phyloP scores from a whole-genome alignment of 2,329 filamentous ascomycete species.

The Neopestalotiopsis sp. region DNA sequence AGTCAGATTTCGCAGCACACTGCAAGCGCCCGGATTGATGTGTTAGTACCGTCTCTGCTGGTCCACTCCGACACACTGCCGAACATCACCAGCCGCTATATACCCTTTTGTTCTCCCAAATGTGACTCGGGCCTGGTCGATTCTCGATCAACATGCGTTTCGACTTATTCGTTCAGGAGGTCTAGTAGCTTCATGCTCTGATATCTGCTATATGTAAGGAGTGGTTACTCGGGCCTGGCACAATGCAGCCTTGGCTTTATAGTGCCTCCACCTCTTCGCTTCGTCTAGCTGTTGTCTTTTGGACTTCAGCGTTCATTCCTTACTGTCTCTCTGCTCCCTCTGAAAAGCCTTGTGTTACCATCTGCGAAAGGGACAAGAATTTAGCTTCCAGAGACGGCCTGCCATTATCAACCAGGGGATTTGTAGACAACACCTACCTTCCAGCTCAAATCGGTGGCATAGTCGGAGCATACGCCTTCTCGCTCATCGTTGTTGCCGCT shows the following conservation, averaged over 20 bases:
- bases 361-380: constrained; percentile 35
- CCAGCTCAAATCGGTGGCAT: constrained; percentile 85
- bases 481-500: constrained; percentile 74
- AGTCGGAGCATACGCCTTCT: constrained; percentile 80
- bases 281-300: constrained; percentile 30
- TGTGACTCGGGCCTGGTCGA: constrained; percentile 47
- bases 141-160: constrained; percentile 57
- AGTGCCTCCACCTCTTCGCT: constrained; percentile 32
- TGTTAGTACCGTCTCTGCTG: constrained; percentile 32
- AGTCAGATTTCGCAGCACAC: constrained; percentile 48
- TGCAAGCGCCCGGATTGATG: constrained; percentile 43
- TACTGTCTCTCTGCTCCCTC: constrained; percentile 31
- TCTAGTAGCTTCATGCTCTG: constrained; percentile 32
- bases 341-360: constrained; percentile 16
- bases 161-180: constrained; percentile 51
- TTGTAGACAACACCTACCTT: constrained; percentile 68
- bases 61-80: constrained; percentile 45
- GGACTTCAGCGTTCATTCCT: constrained; percentile 30
- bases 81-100: constrained; percentile 62
- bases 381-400: constrained; percentile 63
- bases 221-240: constrained; percentile 32
- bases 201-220: constrained; percentile 32
- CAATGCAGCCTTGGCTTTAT: constrained; percentile 39
- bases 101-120: constrained; percentile 54
- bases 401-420: constrained; percentile 60